Base-by-base conservation (phyloP, 1,284 basidiomycete genomes). In the Naganishia cerealis region DNA sequence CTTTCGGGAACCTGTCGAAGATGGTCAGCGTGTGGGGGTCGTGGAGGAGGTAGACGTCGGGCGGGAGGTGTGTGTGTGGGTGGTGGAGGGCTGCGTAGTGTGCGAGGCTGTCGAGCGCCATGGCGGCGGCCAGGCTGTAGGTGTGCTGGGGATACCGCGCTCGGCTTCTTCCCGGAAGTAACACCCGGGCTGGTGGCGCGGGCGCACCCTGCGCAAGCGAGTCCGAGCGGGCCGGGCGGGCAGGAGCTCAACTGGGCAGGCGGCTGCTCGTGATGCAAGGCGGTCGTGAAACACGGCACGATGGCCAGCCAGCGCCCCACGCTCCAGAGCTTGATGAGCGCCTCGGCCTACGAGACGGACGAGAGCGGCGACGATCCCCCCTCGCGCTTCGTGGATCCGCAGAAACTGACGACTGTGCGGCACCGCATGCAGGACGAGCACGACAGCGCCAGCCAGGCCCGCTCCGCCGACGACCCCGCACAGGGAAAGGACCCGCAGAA, bases 1-100 rank as follows among this genome's bases (percentile, higher is more conserved):
- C 78, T 72, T 97, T 97, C 8, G 91, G 91, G 77, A 85, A 96
- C 21, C 84, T 86, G 81, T 97, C 94, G 75, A 88, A 92, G 63
- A 97, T 85, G 3, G 89, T 90, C 50, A 94, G 74, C 0, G 87
- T 86, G 61, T 82, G 82, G 1, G 83, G 78, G 13, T 86, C 86
- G 70, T 86, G 82, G n/a, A 84, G 79, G 71, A 92, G 87, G 18
- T 88, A 83, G 36, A 90, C 75, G 0, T 86, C 85, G 0, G 84
- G 73, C 0, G 90, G 87, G 6, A 93, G 79, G 1, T 75, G 71
- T 0, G 75, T 80, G 2, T 81, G 72, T 1, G 88, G 87, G 58
- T 84, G 79, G 1, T 73, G 68, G 58, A 82, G 81, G 54, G 80
- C 79, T 0, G 89, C 90, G 73, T 90, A 90, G 18, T 81, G 79